Percentiles rank a stretch among this genome's conserved stretches.
These are phyloP conservation scores for Termitomyces sp. DNA, from an alignment of 768 basidiomycete species.

Conservation along the genomic window DNA sequence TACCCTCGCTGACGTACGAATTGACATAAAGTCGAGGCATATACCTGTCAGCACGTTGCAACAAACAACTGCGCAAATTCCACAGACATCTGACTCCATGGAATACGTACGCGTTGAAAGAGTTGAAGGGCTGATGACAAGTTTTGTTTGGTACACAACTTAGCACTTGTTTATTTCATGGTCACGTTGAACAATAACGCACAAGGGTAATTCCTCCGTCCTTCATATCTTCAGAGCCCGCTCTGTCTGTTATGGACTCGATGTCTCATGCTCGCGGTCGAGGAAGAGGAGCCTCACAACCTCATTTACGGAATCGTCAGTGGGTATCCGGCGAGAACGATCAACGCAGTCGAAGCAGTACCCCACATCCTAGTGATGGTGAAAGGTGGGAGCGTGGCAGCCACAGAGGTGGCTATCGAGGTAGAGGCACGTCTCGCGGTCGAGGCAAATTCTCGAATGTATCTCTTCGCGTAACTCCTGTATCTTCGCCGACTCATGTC, in stretches of 20 bases:
- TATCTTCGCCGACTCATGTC: slow-evolving; percentile 9
- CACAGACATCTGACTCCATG: slow-evolving; percentile 26
- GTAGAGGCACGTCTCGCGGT: slow-evolving; percentile 26
- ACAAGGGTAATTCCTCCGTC: background rate
- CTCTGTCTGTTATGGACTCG: slow-evolving; percentile 15
- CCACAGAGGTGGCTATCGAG: slow-evolving; percentile 43
- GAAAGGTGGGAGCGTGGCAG: slow-evolving; percentile 65
- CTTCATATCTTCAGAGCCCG: too few relatives aligned
- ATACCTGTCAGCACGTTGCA: slow-evolving; percentile 31
- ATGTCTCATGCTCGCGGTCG: slow-evolving; percentile 12
- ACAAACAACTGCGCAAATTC: slow-evolving; percentile 24
- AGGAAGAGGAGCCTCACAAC: slow-evolving; percentile 19
- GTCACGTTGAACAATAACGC: slow-evolving; percentile 1
- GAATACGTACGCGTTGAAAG: too few relatives aligned
- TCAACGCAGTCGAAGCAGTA: slow-evolving; percentile 28
- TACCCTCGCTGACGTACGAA: slow-evolving; percentile 21
- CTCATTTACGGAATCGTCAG: slow-evolving; percentile 50
- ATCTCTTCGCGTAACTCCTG: slow-evolving; percentile 28
- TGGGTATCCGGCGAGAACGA: slow-evolving; percentile 48
- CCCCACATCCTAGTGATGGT: slow-evolving; percentile 34
- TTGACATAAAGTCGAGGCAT: slow-evolving; percentile 32
- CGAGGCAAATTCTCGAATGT: slow-evolving; percentile 36
- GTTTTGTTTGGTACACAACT: background rate
- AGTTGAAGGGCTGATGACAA: background rate
- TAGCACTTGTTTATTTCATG: slow-evolving; percentile 5